Conservation (phyloP, 305 asterid species). For the Andrographis paniculata region DNA sequence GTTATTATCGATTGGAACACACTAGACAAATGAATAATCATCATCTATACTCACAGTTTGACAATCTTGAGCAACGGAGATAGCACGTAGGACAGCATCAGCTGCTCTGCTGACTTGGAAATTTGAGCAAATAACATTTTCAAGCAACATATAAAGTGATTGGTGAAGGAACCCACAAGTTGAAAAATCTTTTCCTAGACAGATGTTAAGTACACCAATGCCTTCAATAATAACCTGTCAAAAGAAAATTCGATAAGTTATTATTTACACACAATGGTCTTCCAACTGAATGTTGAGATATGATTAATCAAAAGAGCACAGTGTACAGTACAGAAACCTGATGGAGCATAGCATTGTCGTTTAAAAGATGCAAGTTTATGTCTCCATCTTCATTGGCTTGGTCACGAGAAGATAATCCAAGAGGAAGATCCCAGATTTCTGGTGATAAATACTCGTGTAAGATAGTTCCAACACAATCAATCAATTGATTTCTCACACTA, state of each 20-base stretch:
- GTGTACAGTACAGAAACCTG: conserved; percentile 45
- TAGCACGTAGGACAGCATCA: conserved; percentile 60
- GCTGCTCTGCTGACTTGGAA: conserved; percentile 75
- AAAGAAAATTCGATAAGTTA: conserved; percentile 12
- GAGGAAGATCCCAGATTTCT: conserved; percentile 92
- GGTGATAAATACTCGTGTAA: conserved; percentile 86
- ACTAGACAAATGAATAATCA: conserved; percentile 15
- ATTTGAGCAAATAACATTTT: conserved; percentile 79
- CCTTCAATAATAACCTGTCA: conserved; percentile 88
- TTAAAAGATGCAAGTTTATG: conserved; percentile 51
- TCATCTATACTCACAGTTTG: conserved; percentile 57
- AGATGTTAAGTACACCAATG: conserved; percentile 64
- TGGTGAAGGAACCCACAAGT: conserved; percentile 90
- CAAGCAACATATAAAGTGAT: conserved; percentile 82
- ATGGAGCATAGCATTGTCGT: conserved; percentile 81
- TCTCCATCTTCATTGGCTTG: conserved; percentile 50
- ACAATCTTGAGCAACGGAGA: conserved; percentile 58
- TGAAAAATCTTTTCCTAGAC: conserved; percentile 67
- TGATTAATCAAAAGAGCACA: conserved; percentile 13
- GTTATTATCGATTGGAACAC: conserved; percentile 8
- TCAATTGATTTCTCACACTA: conserved; percentile 41
- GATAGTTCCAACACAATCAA: conserved; percentile 73
- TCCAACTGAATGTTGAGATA: conserved; percentile 3
- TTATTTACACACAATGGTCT: conserved; percentile 10
- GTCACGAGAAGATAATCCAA: conserved; percentile 39